Evolutionary conservation across 1,284 basidiomycete genomes (phyloP).

Genomic region (Macrocybe sp.): DNA sequence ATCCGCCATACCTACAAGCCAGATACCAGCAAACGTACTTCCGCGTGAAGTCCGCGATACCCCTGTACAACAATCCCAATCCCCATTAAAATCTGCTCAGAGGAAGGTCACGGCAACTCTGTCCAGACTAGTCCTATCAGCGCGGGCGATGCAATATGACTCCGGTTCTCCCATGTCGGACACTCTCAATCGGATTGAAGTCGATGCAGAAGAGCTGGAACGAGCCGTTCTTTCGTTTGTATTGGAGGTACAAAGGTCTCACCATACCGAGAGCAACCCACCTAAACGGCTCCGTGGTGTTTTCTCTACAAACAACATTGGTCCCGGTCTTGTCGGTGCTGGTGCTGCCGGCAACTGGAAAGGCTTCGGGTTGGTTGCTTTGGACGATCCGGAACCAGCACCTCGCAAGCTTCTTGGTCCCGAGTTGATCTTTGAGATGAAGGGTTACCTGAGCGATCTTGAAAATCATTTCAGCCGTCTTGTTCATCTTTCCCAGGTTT

Average conservation of each 20-base stretch:
- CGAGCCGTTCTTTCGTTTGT: slow-evolving; percentile 71
- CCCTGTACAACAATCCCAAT: slow-evolving; percentile 41
- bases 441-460: slow-evolving; percentile 38
- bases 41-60: slow-evolving; percentile 44
- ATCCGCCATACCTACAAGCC: slow-evolving; percentile 56
- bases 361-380: slow-evolving; percentile 72
- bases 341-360: slow-evolving; percentile 68
- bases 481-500: slow-evolving; percentile 31
- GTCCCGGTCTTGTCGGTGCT: slow-evolving; percentile 68
- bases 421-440: slow-evolving; percentile 52
- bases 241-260: slow-evolving; percentile 59
- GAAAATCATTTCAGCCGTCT: slow-evolving; percentile 43
- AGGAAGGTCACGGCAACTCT: slow-evolving; percentile 75
- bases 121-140: slow-evolving; percentile 71
- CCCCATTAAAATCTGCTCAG: slow-evolving; percentile 67
- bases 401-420: slow-evolving; percentile 46
- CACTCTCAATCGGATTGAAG: slow-evolving; percentile 67
- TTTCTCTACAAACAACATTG: slow-evolving; percentile 61
- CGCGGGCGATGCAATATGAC: slow-evolving; percentile 74
- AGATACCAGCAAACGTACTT: slow-evolving; percentile 54
- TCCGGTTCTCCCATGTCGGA: slow-evolving; percentile 56
- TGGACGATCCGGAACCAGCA: slow-evolving; percentile 41
- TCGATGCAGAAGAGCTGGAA: slow-evolving; percentile 75
- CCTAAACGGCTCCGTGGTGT: slow-evolving; percentile 60
- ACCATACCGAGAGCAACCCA: slow-evolving; percentile 33